Evolutionary conservation across 73 alveolate genomes (phyloP).

Genomic region (Stentor coeruleus): DNA sequence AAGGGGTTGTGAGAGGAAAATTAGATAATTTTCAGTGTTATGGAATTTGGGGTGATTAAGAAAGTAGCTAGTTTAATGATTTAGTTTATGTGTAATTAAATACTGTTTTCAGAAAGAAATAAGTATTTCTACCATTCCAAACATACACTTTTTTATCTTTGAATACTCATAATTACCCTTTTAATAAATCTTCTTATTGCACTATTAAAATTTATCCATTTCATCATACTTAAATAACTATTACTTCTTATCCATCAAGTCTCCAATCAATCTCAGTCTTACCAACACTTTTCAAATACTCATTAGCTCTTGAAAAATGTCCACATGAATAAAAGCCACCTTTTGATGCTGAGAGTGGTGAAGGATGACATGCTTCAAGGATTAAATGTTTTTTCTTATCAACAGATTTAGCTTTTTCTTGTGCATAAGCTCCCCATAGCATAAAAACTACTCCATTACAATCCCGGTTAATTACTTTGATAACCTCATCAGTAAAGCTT

Average conservation of each 20-base stretch:
- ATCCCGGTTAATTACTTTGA: constrained; percentile 67
- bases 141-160: no score
- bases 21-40: no score
- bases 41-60: no score
- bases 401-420: constrained; percentile 61
- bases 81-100: no score
- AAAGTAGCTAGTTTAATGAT: no score
- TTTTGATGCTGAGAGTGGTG: constrained; percentile 80
- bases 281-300: constrained; percentile 57
- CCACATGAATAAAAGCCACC: constrained; percentile 65
- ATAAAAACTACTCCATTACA: constrained; percentile 79
- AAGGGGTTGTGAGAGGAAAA: no score
- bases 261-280: constrained; percentile 70
- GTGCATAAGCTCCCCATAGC: constrained; percentile 88
- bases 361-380: constrained; percentile 80
- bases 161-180: no score
- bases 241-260: neutral
- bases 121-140: no score
- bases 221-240: no score
- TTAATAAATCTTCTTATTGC: no score
- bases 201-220: neutral
- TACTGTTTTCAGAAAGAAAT: no score
- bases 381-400: constrained; percentile 63
- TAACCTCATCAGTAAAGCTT: constrained; percentile 80
- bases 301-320: constrained; percentile 71